Evolutionary conservation across 1,284 basidiomycete genomes (phyloP), one percentile per base, ranked within the genome.

Genomic region (Coniferiporia weirii): DNA sequence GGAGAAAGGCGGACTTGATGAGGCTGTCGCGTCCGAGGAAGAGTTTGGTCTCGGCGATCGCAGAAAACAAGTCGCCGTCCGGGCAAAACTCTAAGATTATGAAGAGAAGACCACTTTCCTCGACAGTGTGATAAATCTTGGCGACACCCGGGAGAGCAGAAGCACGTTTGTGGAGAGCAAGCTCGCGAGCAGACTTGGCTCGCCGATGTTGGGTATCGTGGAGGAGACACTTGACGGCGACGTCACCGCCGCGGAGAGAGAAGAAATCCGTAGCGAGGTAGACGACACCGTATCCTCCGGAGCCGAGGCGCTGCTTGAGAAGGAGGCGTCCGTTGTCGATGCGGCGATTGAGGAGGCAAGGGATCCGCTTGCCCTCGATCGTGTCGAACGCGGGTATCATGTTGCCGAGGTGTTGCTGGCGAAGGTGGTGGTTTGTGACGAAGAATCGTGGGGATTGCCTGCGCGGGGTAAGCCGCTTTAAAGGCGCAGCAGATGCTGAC

Each of bases 251-350:
- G 17, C 53, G 70, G 64, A 63, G 65, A 20, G 63, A 63, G 5
- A 63, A 64, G 45, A 66, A 67, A 68, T 81, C 80, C 44, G 76
- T 67, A 1, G 80, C 82, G 60, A 79, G 78, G 71, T 87, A 87
- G 56, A 87, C 85, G 59, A 84, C 80, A 51, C 85, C 84, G 70
- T 86, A 87, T 0, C 84, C 83, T 43, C 86, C 86, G 8, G 77
- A 68, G n/a, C 85, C 85, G 45, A 87, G 73, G 45, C 81, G 72
- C 20, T 73, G 71, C 56, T 80, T 70, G 54, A 84, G 72, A 64
- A 83, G 75, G 61, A 81, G 71, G 35, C 75, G 68, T 44, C 72
- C 74, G 57, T 70, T 65, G 66, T 74, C 73, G 62, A 78, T 71
- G 52, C 45, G 36, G 34, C 48, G 20, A 47, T 59, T 59, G 40